A percentile compares a stretch with the other conserved stretches of the same genome.
Conservation (phyloP, 352 stramenopile species). For the Phytopythium ostracodes region DNA sequence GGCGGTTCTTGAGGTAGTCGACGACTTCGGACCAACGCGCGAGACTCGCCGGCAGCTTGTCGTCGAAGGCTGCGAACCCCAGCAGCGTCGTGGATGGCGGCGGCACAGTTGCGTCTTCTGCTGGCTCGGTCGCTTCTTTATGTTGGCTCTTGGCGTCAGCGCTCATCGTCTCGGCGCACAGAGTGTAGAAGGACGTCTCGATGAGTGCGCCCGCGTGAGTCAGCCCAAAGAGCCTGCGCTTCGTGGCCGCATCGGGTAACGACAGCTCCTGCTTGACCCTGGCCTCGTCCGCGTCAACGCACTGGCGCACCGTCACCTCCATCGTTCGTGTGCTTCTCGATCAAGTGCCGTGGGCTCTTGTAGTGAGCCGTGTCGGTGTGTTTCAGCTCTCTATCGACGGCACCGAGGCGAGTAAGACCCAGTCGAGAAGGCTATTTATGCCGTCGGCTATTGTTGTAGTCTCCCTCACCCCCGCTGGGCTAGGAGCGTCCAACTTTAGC, state of each 20-base stretch:
- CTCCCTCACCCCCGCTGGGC: too few relatives aligned
- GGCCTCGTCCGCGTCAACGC: constrained; percentile 35
- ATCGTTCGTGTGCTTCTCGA: constrained; percentile 9
- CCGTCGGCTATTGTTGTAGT: background rate
- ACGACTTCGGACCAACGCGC: constrained; percentile 51
- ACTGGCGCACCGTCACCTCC: constrained; percentile 36
- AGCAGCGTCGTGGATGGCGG: constrained; percentile 15
- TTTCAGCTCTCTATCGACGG: background rate
- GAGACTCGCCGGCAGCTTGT: constrained; percentile 40
- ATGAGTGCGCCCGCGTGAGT: constrained; percentile 55
- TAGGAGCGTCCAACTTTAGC: background rate
- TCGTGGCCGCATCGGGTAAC: constrained; percentile 31
- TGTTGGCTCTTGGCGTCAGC: background rate
- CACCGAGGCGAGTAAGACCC: background rate
- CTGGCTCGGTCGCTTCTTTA: background rate
- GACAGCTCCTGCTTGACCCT: constrained; percentile 36
- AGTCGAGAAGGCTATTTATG: background rate
- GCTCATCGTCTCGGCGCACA: constrained; percentile 24
- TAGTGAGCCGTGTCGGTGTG: background rate
- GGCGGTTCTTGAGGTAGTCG: constrained; percentile 61
- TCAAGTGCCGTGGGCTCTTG: background rate
- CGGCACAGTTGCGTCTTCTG: background rate
- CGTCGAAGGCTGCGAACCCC: constrained; percentile 63
- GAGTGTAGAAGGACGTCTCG: constrained; percentile 50
- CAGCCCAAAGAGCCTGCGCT: constrained; percentile 56